Conservation (phyloP, 106 monocot genomes). For the Ottelia alismoides region DNA sequence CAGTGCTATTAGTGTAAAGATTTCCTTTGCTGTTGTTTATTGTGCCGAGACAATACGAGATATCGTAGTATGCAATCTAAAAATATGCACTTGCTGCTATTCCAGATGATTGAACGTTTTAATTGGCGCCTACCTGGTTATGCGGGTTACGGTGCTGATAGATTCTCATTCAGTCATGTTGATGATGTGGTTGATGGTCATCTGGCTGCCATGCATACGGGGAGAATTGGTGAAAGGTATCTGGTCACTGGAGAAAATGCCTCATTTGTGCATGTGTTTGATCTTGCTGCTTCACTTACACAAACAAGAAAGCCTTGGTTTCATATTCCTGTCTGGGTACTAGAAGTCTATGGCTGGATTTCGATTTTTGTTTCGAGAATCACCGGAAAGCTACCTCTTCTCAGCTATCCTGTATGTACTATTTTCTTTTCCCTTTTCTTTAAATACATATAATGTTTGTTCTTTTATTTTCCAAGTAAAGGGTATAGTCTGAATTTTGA, state of each 20-base stretch:
- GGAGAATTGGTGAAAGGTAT: slow-evolving; percentile 75
- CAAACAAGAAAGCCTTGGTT: slow-evolving; percentile 51
- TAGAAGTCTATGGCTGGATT: slow-evolving; percentile 82
- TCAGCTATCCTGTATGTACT: slow-evolving; percentile 78
- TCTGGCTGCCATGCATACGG: slow-evolving; percentile 67
- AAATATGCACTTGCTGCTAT: no score
- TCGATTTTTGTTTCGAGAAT: slow-evolving; percentile 62
- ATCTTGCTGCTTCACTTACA: slow-evolving; percentile 59
- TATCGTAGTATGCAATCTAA: no score
- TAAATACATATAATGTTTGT: not conserved
- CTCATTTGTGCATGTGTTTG: slow-evolving; percentile 49
- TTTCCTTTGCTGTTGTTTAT: no score
- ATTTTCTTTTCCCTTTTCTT: not conserved
- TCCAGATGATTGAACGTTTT: slow-evolving; percentile 81
- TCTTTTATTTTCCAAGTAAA: no score
- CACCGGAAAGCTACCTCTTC: slow-evolving; percentile 78
- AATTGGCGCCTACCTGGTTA: slow-evolving; percentile 87
- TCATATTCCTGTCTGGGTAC: slow-evolving; percentile 64
- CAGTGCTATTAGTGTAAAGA: no score
- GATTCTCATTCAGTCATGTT: slow-evolving; percentile 63
- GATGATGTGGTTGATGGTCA: slow-evolving; percentile 84
- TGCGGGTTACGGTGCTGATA: slow-evolving; percentile 56
- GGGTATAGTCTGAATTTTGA: no score
- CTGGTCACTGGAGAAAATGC: slow-evolving; percentile 89
- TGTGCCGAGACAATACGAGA: no score